Base-by-base conservation (phyloP, 352 stramenopile genomes). In the Aphanomyces astaci region DNA sequence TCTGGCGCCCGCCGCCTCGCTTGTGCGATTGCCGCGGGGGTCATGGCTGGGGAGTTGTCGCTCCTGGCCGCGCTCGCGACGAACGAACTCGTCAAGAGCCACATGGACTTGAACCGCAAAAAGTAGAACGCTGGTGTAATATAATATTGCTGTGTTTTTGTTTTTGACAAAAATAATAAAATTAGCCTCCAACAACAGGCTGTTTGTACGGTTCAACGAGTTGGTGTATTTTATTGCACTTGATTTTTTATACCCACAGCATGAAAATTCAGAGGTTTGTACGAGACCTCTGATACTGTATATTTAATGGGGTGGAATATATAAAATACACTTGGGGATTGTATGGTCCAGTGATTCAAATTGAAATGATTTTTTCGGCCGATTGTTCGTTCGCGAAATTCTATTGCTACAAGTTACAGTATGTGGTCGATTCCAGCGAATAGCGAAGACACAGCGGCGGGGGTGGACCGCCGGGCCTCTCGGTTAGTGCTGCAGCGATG, bases 51-150 rank as follows among this genome's bases (percentile, higher is more conserved):
- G 60, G 91, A 97, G 78, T 77, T 97, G 25, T 91, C 76, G 46
- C 76, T 97, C n/a, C 80, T 97, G 65, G 87, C 89, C 13, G 89
- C 91, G 17, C 74, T 96, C 22, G 87, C 89, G 27, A 88, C 82
- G 28, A 96, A 96, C 72, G 89, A 94, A 48, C 76, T 97, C 33
- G 90, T 97, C 24, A 77, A 79, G 64, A 87, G 89, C 4, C 91
- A 97, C 73, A 96, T 97, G 85, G 73, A 80, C 45, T 87, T 82
- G 62, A 71, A 71, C 54, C 64, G 64, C 52, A 69, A 69, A 24
- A 65, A 65, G 56, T 63, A 63, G 31, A 36, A 15, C 4, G 27
- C 36, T 43, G 36, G 7, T 15, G 15, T 43, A 43, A 43, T 43
- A 43, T 43, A n/a, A n/a, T n/a, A 43, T 43, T 43, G 36, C 15